Evolutionary conservation across 2,329 filamentous ascomycete genomes (phyloP).

Genomic region (Cladophialophora bantiana): DNA sequence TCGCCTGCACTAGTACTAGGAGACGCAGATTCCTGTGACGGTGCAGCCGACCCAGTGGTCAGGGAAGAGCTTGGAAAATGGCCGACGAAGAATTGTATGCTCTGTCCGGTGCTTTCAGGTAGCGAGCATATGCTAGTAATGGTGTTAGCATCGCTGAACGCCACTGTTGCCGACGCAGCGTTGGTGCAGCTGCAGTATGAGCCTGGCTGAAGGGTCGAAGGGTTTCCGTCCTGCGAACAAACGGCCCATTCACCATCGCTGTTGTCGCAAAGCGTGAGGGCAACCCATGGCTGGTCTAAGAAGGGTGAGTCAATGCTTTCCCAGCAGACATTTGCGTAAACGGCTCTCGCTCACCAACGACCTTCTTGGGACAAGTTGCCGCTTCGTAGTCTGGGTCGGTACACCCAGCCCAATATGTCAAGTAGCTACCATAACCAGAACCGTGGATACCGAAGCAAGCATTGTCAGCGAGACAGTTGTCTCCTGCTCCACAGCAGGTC

Average conservation of each 20-base stretch:
- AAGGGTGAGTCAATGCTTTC: slow-evolving; percentile 1
- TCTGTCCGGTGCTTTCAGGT: slow-evolving; percentile 40
- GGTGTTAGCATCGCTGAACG: slow-evolving; percentile 38
- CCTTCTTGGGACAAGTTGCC: slow-evolving; percentile 48
- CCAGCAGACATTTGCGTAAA: background rate
- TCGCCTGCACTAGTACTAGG: background rate
- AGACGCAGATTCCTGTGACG: slow-evolving; percentile 12
- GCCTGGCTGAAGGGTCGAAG: slow-evolving; percentile 38
- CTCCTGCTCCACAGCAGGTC: slow-evolving; percentile 46
- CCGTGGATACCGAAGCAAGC: slow-evolving; percentile 41
- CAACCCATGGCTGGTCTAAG: slow-evolving; percentile 45
- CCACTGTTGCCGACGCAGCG: slow-evolving; percentile 41
- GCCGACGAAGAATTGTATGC: slow-evolving; percentile 41
- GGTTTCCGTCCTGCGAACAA: slow-evolving; percentile 42
- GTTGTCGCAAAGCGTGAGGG: slow-evolving; percentile 48
- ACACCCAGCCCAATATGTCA: slow-evolving; percentile 51
- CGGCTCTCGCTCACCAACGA: slow-evolving; percentile 22
- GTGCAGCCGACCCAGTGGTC: slow-evolving; percentile 11
- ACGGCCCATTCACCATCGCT: slow-evolving; percentile 45
- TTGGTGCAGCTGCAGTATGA: slow-evolving; percentile 45
- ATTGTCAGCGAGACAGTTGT: slow-evolving; percentile 46
- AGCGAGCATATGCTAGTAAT: slow-evolving; percentile 44
- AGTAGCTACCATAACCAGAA: slow-evolving; percentile 27
- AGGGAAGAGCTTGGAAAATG: slow-evolving; percentile 37
- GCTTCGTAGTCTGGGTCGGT: slow-evolving; percentile 46